phyloP scores from a whole-genome alignment of 768 basidiomycete genomes.

The Phanerodontia chrysosporium region DNA sequence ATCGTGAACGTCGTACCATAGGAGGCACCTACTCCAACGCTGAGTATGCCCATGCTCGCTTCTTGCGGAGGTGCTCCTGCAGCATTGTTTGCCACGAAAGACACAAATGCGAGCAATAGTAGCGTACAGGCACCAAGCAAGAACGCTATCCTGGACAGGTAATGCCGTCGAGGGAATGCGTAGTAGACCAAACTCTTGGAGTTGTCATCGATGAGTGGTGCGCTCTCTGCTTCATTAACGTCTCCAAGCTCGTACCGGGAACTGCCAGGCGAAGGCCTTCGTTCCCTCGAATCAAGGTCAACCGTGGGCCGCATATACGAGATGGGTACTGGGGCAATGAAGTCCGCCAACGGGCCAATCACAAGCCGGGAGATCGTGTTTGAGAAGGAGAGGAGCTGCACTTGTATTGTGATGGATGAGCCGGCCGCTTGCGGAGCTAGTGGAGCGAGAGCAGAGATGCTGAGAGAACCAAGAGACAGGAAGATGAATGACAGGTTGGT shows the following conservation, averaged over 20 bases:
- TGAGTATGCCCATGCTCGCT: slow-evolving; percentile 23
- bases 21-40: slow-evolving; percentile 60
- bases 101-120: background rate
- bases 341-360: slow-evolving; percentile 68
- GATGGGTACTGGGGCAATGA: slow-evolving; percentile 57
- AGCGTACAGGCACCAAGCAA: slow-evolving; percentile 23
- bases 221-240: background rate
- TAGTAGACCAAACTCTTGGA: slow-evolving; percentile 27
- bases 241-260: background rate
- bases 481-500: slow-evolving; percentile 79
- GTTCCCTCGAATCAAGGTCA: slow-evolving; percentile 5
- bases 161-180: slow-evolving; percentile 42
- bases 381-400: slow-evolving; percentile 62
- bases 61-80: background rate
- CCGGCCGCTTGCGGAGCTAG: slow-evolving; percentile 6
- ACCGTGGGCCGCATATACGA: background rate
- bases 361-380: slow-evolving; percentile 71
- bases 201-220: background rate
- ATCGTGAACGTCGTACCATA: slow-evolving; percentile 73
- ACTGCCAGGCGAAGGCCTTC: background rate
- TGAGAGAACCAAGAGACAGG: slow-evolving; percentile 35
- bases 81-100: background rate
- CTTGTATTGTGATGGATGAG: slow-evolving; percentile 49
- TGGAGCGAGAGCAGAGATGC: slow-evolving; percentile 35
- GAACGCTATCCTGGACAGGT: slow-evolving; percentile 61